Base-by-base conservation (phyloP, 768 basidiomycete genomes). In the Termitomyces sp. region DNA sequence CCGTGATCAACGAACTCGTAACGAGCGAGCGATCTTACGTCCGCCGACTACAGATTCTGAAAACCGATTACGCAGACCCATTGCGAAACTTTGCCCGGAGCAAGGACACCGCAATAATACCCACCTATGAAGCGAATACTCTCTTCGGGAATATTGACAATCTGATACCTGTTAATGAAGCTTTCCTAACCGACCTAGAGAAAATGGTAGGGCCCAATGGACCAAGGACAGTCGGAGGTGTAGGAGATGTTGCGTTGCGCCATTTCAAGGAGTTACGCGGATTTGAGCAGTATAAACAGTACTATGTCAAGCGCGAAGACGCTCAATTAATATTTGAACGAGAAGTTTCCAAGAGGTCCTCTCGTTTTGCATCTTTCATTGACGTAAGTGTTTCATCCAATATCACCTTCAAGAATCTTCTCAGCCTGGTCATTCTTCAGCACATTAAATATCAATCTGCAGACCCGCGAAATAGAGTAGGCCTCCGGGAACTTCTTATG, bases 101-200 rank as follows among this genome's bases (percentile, higher is more conserved):
- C 70, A 91, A 91, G 68, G 87, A 89, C 58, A 95, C 91, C 0
- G 86, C 90, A 36, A 92, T 99, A 64, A 82, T 99, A 45, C 88
- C 91, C 1, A 73, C 85, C 22, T 98, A 96, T 69, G 91, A 98
- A 69, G 95, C 95, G 34, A 95, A 91, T 62, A 91, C 85, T 1
- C 80, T 99, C 24, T 98, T 99, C 64, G 93, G 92, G 55, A 98
- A 99, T 72, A 82, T 98, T 51, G 95, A 98, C 71, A 87, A 84
- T 52, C 80, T 99, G 22, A 72, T 98, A 3, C 87, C 87, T 1
- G 90, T 93, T n/a, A 94, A 98, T 66, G 89, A 93, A 66, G 85
- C 86, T 0, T 95, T 98, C 69, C 75, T 98, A 37, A 70, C 73
- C 1, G 92, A 95, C 67, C 75, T 99, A 34, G 93, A 95, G 69